phyloP scores from a whole-genome alignment of 192 early-diverging fungal genomes.

The Linnemannia zychae region DNA sequence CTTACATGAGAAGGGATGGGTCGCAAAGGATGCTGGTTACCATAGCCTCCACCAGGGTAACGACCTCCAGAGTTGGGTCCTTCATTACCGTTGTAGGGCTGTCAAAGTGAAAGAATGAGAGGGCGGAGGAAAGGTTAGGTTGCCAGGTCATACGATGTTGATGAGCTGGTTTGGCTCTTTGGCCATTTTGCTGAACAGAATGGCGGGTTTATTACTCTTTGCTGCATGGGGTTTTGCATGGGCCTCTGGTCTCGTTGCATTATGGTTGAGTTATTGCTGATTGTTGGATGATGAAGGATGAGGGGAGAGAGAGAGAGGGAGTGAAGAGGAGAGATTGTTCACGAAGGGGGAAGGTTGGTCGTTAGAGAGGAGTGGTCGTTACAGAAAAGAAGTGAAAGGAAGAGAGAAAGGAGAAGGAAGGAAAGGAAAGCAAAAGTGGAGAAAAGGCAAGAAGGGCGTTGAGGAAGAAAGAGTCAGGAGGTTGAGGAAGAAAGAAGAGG shows the following conservation, averaged over 20 bases:
- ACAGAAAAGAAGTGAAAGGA: background rate
- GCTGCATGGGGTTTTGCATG: constrained; percentile 30
- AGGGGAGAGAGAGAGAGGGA: background rate
- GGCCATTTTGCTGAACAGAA: background rate
- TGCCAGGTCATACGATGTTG: background rate
- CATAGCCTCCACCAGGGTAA: constrained; percentile 17
- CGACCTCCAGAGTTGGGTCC: constrained; percentile 13
- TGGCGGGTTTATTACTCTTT: constrained; percentile 11
- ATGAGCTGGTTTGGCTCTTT: too few relatives aligned
- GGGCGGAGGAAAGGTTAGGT: background rate
- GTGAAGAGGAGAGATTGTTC: background rate
- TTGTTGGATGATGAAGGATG: constrained; percentile 14
- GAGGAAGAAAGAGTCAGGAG: constrained; percentile 12
- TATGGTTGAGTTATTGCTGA: background rate
- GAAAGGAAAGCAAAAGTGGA: background rate
- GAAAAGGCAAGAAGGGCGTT: background rate
- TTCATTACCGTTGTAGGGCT: constrained; percentile 12
- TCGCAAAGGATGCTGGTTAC: constrained; percentile 27
- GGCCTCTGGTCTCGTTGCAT: constrained; percentile 30
- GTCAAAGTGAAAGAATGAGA: background rate
- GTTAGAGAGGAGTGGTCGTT: background rate
- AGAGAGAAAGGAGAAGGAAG: background rate
- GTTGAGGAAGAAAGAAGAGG: background rate
- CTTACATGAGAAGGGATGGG: constrained; percentile 46
- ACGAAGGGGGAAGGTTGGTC: background rate